phyloP scores from a whole-genome alignment of 805 yeast species.

The Cyberlindnera mississippiensis region DNA sequence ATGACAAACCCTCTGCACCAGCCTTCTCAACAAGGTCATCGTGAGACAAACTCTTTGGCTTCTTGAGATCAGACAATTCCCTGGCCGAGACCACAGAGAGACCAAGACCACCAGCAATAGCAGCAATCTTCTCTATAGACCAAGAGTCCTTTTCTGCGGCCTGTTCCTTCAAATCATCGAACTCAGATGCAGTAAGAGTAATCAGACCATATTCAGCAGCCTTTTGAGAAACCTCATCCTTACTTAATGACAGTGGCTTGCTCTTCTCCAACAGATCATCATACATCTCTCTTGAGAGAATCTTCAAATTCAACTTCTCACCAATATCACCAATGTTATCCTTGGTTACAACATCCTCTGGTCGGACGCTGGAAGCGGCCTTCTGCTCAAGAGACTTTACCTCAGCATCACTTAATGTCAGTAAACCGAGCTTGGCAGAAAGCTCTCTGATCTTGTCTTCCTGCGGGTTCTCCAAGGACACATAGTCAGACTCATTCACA shows the following conservation, averaged over 20 bases:
- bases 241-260: slow-evolving; percentile 6
- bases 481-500: slow-evolving; percentile 21
- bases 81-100: slow-evolving; percentile 2
- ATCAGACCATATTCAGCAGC: slow-evolving; percentile 32
- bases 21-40: slow-evolving; percentile 3
- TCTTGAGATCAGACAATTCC: not conserved
- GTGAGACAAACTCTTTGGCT: not conserved
- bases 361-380: slow-evolving; percentile 5
- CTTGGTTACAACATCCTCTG: slow-evolving; percentile 9
- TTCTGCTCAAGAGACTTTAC: slow-evolving; percentile 6
- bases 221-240: slow-evolving; percentile 9
- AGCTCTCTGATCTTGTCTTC: slow-evolving; percentile 18
- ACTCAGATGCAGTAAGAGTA: slow-evolving; percentile 9
- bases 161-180: slow-evolving; percentile 4
- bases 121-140: slow-evolving; percentile 2
- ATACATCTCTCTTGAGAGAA: slow-evolving; percentile 23
- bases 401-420: slow-evolving; percentile 9
- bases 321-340: slow-evolving; percentile 15
- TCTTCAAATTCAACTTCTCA: slow-evolving; percentile 17
- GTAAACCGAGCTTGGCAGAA: slow-evolving; percentile 19
- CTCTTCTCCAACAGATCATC: slow-evolving; percentile 14
- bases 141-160: slow-evolving; percentile 1
- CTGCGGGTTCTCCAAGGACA: slow-evolving; percentile 10
- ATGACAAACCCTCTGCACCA: not conserved
- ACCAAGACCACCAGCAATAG: slow-evolving; percentile 9